Evolutionary conservation across 202 grass and related monocot species (phyloP).

Genomic region (Sporobolus alterniflorus): DNA sequence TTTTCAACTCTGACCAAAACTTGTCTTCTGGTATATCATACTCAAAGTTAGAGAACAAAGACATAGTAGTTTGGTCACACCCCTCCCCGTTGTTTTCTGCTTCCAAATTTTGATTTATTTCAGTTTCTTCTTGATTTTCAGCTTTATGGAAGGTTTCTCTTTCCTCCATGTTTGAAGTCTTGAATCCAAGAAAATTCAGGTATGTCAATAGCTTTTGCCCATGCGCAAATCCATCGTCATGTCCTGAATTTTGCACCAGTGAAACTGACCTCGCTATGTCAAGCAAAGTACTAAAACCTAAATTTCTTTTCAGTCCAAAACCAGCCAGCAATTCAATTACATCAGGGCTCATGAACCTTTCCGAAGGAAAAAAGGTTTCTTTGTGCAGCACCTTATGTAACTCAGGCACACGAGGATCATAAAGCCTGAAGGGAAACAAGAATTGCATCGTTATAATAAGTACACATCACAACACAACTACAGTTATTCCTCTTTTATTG

Average conservation of each 20-base stretch:
- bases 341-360: conserved; percentile 66
- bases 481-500: too few relatives aligned
- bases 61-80: conserved; percentile 34
- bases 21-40: conserved; percentile 84
- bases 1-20: conserved; percentile 91
- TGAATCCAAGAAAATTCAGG: conserved; percentile 71
- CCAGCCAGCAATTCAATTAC: conserved; percentile 75
- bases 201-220: conserved; percentile 72
- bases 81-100: conserved; percentile 48
- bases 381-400: conserved; percentile 84
- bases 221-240: conserved; percentile 51
- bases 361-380: conserved; percentile 96
- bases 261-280: conserved; percentile 90
- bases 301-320: conserved; percentile 86
- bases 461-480: conserved; percentile 2
- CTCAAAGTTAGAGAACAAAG: conserved; percentile 77
- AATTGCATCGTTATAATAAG: conserved; percentile 42
- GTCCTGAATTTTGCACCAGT: conserved; percentile 65
- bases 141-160: conserved; percentile 27
- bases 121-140: conserved; percentile 40
- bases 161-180: conserved; percentile 54
- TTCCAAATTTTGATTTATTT: conserved; percentile 42
- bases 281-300: conserved; percentile 83
- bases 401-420: conserved; percentile 91
- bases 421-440: conserved; percentile 70